Percentiles rank a stretch among this genome's conserved stretches.
Conservation (phyloP, 202 grass and related monocot species). For the Setaria italica region DNA sequence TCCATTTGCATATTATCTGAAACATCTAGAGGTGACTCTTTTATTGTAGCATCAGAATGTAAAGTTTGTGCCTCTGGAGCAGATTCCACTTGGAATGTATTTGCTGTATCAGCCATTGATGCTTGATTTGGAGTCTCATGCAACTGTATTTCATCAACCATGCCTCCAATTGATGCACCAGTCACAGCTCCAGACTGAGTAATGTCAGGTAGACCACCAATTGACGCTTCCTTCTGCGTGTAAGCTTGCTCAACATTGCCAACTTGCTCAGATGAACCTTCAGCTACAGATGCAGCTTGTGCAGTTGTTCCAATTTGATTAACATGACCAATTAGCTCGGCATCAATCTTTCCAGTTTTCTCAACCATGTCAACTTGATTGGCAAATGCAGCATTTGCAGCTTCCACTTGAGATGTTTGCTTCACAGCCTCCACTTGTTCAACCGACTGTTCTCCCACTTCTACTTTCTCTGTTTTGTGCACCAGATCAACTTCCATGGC, state of each 20-base stretch:
- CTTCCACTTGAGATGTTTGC: conserved; percentile 35
- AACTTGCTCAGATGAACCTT: conserved; percentile 28
- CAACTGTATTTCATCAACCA: not conserved
- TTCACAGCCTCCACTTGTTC: not conserved
- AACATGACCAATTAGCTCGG: conserved; percentile 19
- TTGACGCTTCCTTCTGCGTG: not conserved
- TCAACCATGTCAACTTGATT: conserved; percentile 26
- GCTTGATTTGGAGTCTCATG: conserved; percentile 9
- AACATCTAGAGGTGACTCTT: conserved; percentile 2
- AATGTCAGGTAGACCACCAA: not conserved
- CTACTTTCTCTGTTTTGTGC: conserved; percentile 28
- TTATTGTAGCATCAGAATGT: not conserved
- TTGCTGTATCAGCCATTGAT: not conserved
- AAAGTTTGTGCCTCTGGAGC: conserved; percentile 2
- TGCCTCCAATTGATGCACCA: conserved; percentile 27
- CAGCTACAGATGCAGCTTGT: conserved; percentile 24
- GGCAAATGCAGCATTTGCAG: not conserved
- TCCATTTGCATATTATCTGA: conserved; percentile 5
- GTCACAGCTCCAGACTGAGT: conserved; percentile 22
- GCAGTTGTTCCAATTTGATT: conserved; percentile 22
- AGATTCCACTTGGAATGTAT: conserved; percentile 29
- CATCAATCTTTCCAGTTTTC: conserved; percentile 31
- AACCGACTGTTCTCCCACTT: not conserved
- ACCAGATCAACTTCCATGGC: conserved; percentile 40
- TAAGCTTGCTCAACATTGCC: conserved; percentile 16